phyloP scores from a whole-genome alignment of 176 grass and related monocot genomes.

The Carex pumila region DNA sequence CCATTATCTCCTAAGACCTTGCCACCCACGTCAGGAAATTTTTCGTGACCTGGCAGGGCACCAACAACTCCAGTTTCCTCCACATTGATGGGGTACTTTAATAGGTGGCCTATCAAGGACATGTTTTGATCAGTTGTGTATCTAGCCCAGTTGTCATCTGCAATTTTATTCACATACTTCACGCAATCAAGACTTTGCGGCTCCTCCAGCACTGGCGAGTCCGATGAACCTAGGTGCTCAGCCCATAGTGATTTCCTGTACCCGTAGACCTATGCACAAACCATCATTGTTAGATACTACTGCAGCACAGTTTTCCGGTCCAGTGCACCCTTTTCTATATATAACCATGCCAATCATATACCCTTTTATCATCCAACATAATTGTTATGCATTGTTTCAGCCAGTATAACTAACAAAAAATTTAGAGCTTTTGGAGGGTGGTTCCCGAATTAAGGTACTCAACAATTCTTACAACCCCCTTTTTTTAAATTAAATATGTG shows the following conservation, averaged over 20 bases:
- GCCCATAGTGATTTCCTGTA: conserved; percentile 41
- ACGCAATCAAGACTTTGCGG: conserved; percentile 26
- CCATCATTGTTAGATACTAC: background rate
- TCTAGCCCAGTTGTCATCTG: conserved; percentile 26
- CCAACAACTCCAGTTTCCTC: conserved; percentile 24
- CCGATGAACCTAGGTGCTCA: conserved; percentile 27
- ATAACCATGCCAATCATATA: background rate
- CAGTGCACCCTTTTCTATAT: background rate
- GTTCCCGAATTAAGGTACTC: background rate
- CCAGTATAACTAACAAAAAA: background rate
- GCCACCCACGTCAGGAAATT: conserved; percentile 37
- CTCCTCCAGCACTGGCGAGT: conserved; percentile 11
- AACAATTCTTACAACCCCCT: background rate
- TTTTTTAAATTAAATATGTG: background rate
- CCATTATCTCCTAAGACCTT: conserved; percentile 26
- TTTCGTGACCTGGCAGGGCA: conserved; percentile 6
- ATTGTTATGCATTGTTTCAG: background rate
- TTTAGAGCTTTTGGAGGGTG: background rate
- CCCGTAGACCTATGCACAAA: conserved; percentile 27
- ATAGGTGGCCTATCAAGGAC: conserved; percentile 23
- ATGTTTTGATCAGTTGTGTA: conserved; percentile 3
- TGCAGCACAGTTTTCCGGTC: background rate
- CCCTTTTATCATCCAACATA: background rate
- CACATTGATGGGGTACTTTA: conserved; percentile 30
- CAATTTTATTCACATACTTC: conserved; percentile 29